Evolutionary conservation across 148 eudicot genomes (phyloP).

Genomic region (Arbutus unedo): DNA sequence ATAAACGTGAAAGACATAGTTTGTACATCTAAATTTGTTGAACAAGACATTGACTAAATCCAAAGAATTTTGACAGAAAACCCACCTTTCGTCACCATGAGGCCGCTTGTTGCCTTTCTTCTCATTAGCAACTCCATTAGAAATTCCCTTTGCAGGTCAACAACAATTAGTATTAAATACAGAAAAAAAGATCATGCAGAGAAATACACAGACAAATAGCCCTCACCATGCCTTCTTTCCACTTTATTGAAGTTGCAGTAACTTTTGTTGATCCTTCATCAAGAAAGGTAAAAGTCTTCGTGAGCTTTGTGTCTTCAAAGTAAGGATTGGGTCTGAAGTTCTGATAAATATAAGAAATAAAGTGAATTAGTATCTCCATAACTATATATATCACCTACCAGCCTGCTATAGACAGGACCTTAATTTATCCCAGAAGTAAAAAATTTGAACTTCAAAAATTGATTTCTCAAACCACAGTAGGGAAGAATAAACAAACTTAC

Average conservation of each 20-base stretch:
- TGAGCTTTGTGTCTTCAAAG: constrained; percentile 81
- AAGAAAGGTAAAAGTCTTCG: constrained; percentile 77
- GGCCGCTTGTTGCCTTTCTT: constrained; percentile 87
- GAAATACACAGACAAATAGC: constrained; percentile 6
- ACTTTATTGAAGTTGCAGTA: constrained; percentile 74
- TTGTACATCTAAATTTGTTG: neutral
- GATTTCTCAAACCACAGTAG: neutral
- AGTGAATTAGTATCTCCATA: neutral
- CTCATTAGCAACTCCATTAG: constrained; percentile 62
- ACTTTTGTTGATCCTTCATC: constrained; percentile 87
- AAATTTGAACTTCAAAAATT: neutral
- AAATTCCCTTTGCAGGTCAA: constrained; percentile 45
- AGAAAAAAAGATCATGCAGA: neutral
- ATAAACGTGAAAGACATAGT: neutral
- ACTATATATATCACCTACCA: neutral
- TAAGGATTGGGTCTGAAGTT: constrained; percentile 75
- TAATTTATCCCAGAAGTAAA: too few relatives aligned
- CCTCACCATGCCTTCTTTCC: constrained; percentile 94
- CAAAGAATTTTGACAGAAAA: neutral
- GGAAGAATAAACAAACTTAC: constrained; percentile 46
- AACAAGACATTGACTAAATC: neutral
- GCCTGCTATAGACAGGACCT: neutral
- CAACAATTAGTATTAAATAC: neutral
- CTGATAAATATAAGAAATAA: constrained; percentile 34
- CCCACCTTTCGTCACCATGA: constrained; percentile 78